phyloP scores from a whole-genome alignment of 148 eudicot species.

The Gaultheria prostrata region DNA sequence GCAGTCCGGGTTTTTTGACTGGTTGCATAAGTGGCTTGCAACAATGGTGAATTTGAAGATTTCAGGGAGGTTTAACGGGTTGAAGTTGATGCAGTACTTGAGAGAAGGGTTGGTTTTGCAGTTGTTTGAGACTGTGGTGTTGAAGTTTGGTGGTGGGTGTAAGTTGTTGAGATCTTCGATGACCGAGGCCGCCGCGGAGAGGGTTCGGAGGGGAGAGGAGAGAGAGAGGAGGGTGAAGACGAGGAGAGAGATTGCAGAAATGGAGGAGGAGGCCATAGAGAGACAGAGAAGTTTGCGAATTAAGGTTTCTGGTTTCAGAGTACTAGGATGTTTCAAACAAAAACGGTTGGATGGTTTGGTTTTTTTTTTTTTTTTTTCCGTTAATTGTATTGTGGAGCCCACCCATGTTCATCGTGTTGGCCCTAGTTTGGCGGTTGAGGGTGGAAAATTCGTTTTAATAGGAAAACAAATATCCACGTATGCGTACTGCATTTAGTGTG shows the following conservation, averaged over 20 bases:
- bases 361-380: too few relatives aligned
- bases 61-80: slow-evolving; percentile 23
- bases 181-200: slow-evolving; percentile 22
- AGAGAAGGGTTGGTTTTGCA: slow-evolving; percentile 31
- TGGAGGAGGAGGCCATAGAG: slow-evolving; percentile 25
- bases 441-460: too few relatives aligned
- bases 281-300: slow-evolving; percentile 9
- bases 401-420: too few relatives aligned
- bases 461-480: too few relatives aligned
- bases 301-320: neutral
- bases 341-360: too few relatives aligned
- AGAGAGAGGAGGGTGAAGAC: slow-evolving; percentile 8
- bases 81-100: slow-evolving; percentile 31
- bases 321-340: neutral
- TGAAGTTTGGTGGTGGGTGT: slow-evolving; percentile 36
- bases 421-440: too few relatives aligned
- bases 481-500: too few relatives aligned
- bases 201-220: neutral
- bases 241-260: slow-evolving; percentile 13
- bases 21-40: slow-evolving; percentile 35
- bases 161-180: slow-evolving; percentile 34
- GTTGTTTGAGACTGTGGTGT: slow-evolving; percentile 31
- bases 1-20: slow-evolving; percentile 32
- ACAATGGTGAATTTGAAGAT: slow-evolving; percentile 36
- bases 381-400: too few relatives aligned